Conservation (phyloP, 495 filamentous ascomycete genomes). For the Letharia columbiana region DNA sequence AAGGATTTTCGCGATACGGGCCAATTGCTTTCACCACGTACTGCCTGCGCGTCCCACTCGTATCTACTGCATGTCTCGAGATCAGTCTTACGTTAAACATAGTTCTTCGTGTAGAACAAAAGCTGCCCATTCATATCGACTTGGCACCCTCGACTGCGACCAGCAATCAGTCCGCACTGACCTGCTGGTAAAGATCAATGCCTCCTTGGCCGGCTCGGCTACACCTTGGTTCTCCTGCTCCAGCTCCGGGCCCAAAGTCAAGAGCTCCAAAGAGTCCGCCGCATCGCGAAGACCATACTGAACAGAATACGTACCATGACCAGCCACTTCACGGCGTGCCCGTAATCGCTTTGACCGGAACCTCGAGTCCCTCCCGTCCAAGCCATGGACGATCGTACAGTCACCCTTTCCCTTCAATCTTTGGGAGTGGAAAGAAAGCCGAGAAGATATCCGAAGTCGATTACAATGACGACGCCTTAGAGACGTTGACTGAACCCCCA, state of each 20-base stretch:
- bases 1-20: constrained; percentile 5
- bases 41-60: neutral
- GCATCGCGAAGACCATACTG: constrained; percentile 6
- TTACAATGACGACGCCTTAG: constrained; percentile 29
- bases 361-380: constrained; percentile 10
- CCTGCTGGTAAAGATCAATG: constrained; percentile 18
- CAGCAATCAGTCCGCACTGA: neutral
- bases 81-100: neutral
- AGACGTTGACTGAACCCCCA: constrained; percentile 4
- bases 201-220: constrained; percentile 26
- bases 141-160: neutral
- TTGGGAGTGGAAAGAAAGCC: constrained; percentile 44
- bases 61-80: constrained; percentile 1
- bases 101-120: neutral
- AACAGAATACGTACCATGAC: constrained; percentile 20
- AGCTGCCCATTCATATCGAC: neutral
- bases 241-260: constrained; percentile 10
- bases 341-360: constrained; percentile 17
- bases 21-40: neutral
- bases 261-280: constrained; percentile 5
- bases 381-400: constrained; percentile 60
- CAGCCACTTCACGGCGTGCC: constrained; percentile 31
- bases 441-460: constrained; percentile 34
- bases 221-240: constrained; percentile 19
- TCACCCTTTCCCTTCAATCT: constrained; percentile 64